Evolutionary conservation across 2,329 filamentous ascomycete genomes (phyloP), one percentile per base, ranked within the genome.

Genomic region (Arthrobotrys sinensis): DNA sequence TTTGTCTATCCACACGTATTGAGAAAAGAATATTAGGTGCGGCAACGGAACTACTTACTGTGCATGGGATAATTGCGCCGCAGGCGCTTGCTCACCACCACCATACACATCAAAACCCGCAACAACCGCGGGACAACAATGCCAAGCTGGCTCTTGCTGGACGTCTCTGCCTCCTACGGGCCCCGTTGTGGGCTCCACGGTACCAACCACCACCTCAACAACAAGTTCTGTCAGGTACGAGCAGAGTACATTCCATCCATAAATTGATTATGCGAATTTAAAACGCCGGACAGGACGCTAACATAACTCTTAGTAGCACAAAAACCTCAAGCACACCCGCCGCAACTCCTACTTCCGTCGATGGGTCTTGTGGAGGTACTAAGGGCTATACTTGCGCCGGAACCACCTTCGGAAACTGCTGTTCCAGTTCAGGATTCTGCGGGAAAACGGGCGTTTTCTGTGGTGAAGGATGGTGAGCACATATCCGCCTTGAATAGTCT

Each of bases 371-470:
- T 34, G 67, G 67, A 16, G 67, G 67, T 32, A 70, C 53, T 16
- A 43, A 52, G 11, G 67, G 43, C 1, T 70, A 40, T 21, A 70
- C 67, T 45, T 70, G 67, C 21, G 67, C 21, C 3, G 67, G 67
- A 7, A 70, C 67, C 10, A 70, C 53, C 2, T 70, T 63, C 14
- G 67, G 67, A 63, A 63, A 63, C 45, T 70, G 67, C 32, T 70
- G 67, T 45, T 70, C 67, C 11, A 40, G 28, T n/a, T 63, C 67
- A 8, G 67, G 67, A 19, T 70, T 40, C 5, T 70, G 67, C 19
- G 67, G 67, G 6, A 70, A 63, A 45, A 70, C 67, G 0, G 67
- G 67, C 4, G 55, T 70, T 43, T 70, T 70, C 34, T 70, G 67
- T 24, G 67, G 67, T 10, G 67, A 70, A 45, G 67, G 67, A 52